Base-by-base conservation (phyloP, 306 rosid genomes). In the Dryas alaskensis region DNA sequence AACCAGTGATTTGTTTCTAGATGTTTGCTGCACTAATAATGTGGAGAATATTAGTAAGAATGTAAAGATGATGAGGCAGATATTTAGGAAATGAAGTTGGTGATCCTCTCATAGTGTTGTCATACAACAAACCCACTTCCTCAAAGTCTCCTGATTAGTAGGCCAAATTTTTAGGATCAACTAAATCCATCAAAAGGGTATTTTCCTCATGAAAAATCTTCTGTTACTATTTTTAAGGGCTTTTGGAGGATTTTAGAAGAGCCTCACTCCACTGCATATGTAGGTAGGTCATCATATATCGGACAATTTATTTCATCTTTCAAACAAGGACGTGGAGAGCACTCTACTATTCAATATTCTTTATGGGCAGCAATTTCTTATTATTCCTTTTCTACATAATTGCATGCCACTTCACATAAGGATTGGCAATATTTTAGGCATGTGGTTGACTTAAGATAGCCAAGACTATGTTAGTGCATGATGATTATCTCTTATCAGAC, bases 21-120 rank as follows among this genome's bases (percentile, higher is more conserved):
- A 52, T 39, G 11, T 45, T 45, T 40, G 9, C 1, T 68, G 60
- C 8, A 69, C 42, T 43, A 17, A 69, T 31, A 31, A 31, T 31
- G 37, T 31, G 37, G 37, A 31, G 37, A 31, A 31, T 31, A 25
- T 19, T 68, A 27, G 43, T 25, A 27, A 69, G 77, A 85, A 82
- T 77, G 85, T 72, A 86, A 86, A 83, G 92, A 69, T 63, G 81
- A 79, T 89, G 90, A 82, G 81, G 84, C 78, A 65, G 40, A 47
- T 69, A 31, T 65, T 45, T n/a, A 72, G 85, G 73, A 57, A 80
- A 81, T 45, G 87, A 79, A 79, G 91, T 82, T 76, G 91, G 91
- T 89, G 85, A 85, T 64, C 60, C 72, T 73, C 79, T 81, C 81
- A 51, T 67, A 77, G 71, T 77, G 75, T 60, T 72, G 70, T 82